Evolutionary conservation across 1,139 yeast genomes (phyloP), one percentile per base, ranked within the genome.

Genomic region (Lodderomyces margitis): DNA sequence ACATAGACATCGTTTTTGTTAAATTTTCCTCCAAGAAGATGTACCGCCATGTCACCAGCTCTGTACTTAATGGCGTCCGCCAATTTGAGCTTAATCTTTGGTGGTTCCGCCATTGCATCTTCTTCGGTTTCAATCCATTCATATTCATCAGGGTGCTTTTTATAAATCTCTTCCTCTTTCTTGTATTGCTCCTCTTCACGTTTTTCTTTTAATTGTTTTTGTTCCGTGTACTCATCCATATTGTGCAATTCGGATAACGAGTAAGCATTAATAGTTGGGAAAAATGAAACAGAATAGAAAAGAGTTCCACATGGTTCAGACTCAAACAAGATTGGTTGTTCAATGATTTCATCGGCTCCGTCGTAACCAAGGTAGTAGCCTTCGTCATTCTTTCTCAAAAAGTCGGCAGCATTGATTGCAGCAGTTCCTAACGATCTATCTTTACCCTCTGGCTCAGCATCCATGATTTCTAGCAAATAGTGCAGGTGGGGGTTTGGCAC

Each of bases 401-500:
- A 73, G 30, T 78, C 77, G 21, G 69, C 58, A 15, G 78, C 68
- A 34, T 77, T 66, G 28, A 83, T 59, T 23, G 78, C 74, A 34
- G 78, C 71, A 5, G 76, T 62, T 19, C 92, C 94, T 51, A 85
- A 67, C 1, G 75, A 56, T 56, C 89, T 74, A 58, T 84, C 89
- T 45, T 78, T 74, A 19, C 77, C 79, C 41, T 77, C 74, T 17
- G 72, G 70, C 58, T 84, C 88, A 41, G 77, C 81, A 61, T 85
- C 92, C 75, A 78, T 74, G 38, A 82, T 63, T 48, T 80, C 78
- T 35, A 85, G 55, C 40, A 76, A 64, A 44, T 81, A 61, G 49
- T 72, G 80, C 59, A 83, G 87, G 55, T 75, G 76, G 44, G 74
- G 80, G 40, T 83, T 78, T n/a, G 72, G 60, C 41, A 84, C 69